phyloP scores from a whole-genome alignment of 208 protist genomes.

The Trypanosoma cruzi region DNA sequence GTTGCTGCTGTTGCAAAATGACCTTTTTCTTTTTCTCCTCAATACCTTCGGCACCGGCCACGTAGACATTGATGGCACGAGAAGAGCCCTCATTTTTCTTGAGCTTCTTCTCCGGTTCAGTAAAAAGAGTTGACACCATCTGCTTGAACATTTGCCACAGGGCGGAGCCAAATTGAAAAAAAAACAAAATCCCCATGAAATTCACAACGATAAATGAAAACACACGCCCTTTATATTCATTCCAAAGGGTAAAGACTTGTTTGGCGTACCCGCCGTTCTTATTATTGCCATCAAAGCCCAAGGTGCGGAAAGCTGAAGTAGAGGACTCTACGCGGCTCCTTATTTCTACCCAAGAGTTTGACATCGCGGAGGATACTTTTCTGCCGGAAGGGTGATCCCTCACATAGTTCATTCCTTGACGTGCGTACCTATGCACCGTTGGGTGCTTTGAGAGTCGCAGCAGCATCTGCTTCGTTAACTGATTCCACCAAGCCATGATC shows the following conservation, averaged over 20 bases:
- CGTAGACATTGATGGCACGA: conserved; percentile 13
- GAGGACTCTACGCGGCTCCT: neutral
- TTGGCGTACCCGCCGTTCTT: neutral
- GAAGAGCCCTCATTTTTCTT: neutral
- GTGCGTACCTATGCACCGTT: conserved; percentile 8
- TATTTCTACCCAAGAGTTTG: conserved; percentile 16
- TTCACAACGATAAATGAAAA: conserved; percentile 69
- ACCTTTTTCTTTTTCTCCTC: conserved; percentile 8
- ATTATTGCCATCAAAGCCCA: neutral
- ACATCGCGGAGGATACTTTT: conserved; percentile 12
- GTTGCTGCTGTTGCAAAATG: neutral
- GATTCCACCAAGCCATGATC: conserved; percentile 21
- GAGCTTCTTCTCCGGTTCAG: conserved; percentile 13
- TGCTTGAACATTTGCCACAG: conserved; percentile 37
- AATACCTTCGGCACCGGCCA: neutral
- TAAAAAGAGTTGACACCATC: conserved; percentile 17
- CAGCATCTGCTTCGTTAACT: conserved; percentile 17
- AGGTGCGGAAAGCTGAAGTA: neutral
- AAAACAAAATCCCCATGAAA: conserved; percentile 63
- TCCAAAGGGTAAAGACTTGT: conserved; percentile 19
- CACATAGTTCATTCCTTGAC: conserved; percentile 10
- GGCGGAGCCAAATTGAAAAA: conserved; percentile 51
- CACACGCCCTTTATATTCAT: conserved; percentile 25
- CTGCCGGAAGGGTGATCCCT: conserved; percentile 12
- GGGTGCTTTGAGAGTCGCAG: conserved; percentile 10